Evolutionary conservation across 345 rosid species (phyloP).

Genomic region (Linum trigynum): DNA sequence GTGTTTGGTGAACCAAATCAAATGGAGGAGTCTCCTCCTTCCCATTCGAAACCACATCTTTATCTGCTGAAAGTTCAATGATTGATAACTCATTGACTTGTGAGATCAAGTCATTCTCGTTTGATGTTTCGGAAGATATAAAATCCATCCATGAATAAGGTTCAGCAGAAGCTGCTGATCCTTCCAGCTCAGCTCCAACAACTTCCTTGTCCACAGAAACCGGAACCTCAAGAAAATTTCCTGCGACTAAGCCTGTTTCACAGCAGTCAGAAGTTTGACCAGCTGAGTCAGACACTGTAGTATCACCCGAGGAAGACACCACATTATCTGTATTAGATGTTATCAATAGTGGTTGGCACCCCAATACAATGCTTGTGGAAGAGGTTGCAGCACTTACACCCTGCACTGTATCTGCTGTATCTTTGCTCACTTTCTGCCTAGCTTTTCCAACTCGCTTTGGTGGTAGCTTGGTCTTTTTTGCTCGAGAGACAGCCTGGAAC

Average conservation of each 20-base stretch:
- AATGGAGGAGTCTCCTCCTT: slow-evolving; percentile 24
- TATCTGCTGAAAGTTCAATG: slow-evolving; percentile 16
- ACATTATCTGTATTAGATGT: slow-evolving; percentile 16
- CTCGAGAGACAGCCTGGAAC: slow-evolving; percentile 40
- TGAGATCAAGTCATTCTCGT: slow-evolving; percentile 29
- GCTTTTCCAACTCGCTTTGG: slow-evolving; percentile 48
- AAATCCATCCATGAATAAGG: slow-evolving; percentile 45
- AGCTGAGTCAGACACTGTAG: slow-evolving; percentile 17
- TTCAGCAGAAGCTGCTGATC: slow-evolving; percentile 16
- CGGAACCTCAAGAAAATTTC: slow-evolving; percentile 17
- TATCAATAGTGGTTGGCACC: slow-evolving; percentile 14
- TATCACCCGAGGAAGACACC: slow-evolving; percentile 21
- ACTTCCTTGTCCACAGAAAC: slow-evolving; percentile 28
- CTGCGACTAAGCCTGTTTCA: slow-evolving; percentile 23
- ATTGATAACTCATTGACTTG: slow-evolving; percentile 26
- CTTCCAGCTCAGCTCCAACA: slow-evolving; percentile 24
- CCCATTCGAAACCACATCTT: slow-evolving; percentile 19
- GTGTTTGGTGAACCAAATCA: slow-evolving; percentile 20
- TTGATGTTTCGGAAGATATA: slow-evolving; percentile 30
- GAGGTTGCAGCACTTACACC: slow-evolving; percentile 23
- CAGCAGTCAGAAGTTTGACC: slow-evolving; percentile 18
- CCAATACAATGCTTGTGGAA: slow-evolving; percentile 21
- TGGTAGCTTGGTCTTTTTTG: slow-evolving; percentile 59
- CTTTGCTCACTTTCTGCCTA: slow-evolving; percentile 41
- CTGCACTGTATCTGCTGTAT: slow-evolving; percentile 22